Evolutionary conservation across 306 rosid genomes (phyloP).

Genomic region (Morella rubra): DNA sequence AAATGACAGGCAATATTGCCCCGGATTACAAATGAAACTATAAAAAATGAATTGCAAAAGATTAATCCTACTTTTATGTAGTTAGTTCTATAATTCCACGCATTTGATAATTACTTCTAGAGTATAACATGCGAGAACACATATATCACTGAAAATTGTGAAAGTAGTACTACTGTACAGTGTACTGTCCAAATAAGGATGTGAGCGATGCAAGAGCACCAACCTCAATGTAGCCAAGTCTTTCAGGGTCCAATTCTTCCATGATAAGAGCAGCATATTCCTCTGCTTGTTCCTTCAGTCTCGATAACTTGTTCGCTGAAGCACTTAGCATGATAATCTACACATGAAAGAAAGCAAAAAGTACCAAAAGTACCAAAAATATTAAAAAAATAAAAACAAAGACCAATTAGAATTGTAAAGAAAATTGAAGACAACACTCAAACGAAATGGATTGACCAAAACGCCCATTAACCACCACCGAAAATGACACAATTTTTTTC

Average conservation of each 20-base stretch:
- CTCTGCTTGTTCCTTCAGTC: slow-evolving; percentile 98
- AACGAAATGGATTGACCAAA: slow-evolving; percentile 35
- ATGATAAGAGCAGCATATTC: slow-evolving; percentile 97
- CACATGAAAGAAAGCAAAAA: slow-evolving; percentile 15
- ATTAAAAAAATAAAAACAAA: background rate
- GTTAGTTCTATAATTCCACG: background rate
- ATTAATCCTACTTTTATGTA: background rate
- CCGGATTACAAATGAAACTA: background rate
- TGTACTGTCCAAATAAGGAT: background rate
- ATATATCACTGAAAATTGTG: background rate
- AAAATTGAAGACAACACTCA: slow-evolving; percentile 6
- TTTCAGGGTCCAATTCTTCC: slow-evolving; percentile 98
- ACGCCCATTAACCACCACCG: slow-evolving; percentile 56
- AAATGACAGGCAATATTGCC: slow-evolving; percentile 14
- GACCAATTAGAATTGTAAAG: background rate
- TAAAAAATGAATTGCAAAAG: background rate
- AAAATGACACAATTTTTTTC: slow-evolving; percentile 37
- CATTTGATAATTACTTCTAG: too few relatives aligned
- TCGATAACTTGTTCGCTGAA: slow-evolving; percentile 86
- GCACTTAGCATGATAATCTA: slow-evolving; percentile 97
- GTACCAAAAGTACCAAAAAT: background rate
- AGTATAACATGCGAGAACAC: too few relatives aligned
- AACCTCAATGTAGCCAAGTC: slow-evolving; percentile 97
- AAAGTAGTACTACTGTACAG: background rate
- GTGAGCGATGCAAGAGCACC: slow-evolving; percentile 3